Evolutionary conservation across 2,329 filamentous ascomycete species (phyloP).

Genomic region (Amauroascus verrucosus): DNA sequence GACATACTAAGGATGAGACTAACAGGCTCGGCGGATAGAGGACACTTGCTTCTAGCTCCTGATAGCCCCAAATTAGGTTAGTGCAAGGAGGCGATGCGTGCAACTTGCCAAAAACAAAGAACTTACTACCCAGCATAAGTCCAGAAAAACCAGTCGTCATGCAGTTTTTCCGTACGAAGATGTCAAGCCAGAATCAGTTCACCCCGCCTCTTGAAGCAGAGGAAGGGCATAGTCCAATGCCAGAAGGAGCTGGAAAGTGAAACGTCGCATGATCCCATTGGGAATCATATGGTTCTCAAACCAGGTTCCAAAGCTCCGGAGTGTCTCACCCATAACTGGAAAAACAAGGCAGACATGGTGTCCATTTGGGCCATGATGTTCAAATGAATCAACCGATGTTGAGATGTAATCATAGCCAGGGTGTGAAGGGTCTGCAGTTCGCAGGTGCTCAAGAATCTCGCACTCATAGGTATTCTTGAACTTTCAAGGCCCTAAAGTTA

Average conservation of each 20-base stretch:
- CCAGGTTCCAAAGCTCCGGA: constrained; percentile 15
- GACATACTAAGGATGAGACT: no score
- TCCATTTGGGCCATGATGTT: constrained; percentile 21
- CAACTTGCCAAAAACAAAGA: no score
- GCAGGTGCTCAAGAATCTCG: constrained; percentile 10
- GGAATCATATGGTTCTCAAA: constrained; percentile 10
- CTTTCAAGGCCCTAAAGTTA: constrained; percentile 9
- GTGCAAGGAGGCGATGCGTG: no score
- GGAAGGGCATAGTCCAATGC: constrained; percentile 8
- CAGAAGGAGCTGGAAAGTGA: constrained; percentile 12
- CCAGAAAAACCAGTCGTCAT: no score
- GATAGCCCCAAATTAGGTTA: no score
- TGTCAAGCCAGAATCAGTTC: no score
- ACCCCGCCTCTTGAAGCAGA: no score
- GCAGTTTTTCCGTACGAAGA: no score
- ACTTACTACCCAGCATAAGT: no score
- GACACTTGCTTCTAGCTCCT: no score
- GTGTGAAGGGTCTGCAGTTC: constrained; percentile 4
- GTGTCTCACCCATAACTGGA: constrained; percentile 17
- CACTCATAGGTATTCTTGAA: constrained; percentile 11
- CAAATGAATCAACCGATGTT: constrained; percentile 14
- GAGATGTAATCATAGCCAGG: constrained; percentile 10
- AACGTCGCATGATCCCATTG: constrained; percentile 8
- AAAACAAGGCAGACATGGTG: constrained; percentile 20
- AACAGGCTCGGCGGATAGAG: no score